Evolutionary conservation across 495 filamentous ascomycete species (phyloP), one percentile per base, ranked within the genome.

Genomic region (Achaetomiella virescens): DNA sequence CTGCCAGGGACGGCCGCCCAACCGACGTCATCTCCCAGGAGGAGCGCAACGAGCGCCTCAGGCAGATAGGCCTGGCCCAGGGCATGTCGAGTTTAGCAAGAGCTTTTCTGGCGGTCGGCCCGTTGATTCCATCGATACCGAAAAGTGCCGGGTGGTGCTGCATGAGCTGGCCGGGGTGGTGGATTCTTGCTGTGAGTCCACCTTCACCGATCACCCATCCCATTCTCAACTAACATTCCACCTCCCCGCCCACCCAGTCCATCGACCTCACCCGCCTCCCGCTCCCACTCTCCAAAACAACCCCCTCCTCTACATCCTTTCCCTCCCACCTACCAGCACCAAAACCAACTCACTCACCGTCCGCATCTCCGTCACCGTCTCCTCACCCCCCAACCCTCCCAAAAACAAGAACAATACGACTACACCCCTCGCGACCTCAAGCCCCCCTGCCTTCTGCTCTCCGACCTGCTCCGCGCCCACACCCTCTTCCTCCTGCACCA

Each of bases 61-160:
- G 95, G 58, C 90, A 95, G 73, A 88, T 98, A 68, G 93, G 93
- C n/a, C 81, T 98, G 60, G 95, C 93, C 49, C 93, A 99, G 75
- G 93, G 91, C 51, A 96, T 97, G 83, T 96, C 55, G 87, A 86
- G 69, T 97, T 99, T 72, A 87, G 88, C 59, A 88, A 85, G 60
- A 87, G 84, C 58, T 97, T 97, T 66, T 88, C 90, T 6, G 78
- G 80, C 55, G 88, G 83, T 31, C 75, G 84, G 56, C 67, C 89
- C 15, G 76, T 97, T 15, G 88, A 95, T 59, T 85, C 84, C 25
- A 83, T 97, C 59, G 95, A 97, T 66, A 99, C 93, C 0, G 88
- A 96, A 60, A 91, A 87, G 72, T 82, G 84, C 6, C 78, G 91
- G 17, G 86, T 96, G 21, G 78, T 97, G 38, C 72, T 96, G 14